Conservation (phyloP, 495 filamentous ascomycete genomes). For the Tuber borchii region DNA sequence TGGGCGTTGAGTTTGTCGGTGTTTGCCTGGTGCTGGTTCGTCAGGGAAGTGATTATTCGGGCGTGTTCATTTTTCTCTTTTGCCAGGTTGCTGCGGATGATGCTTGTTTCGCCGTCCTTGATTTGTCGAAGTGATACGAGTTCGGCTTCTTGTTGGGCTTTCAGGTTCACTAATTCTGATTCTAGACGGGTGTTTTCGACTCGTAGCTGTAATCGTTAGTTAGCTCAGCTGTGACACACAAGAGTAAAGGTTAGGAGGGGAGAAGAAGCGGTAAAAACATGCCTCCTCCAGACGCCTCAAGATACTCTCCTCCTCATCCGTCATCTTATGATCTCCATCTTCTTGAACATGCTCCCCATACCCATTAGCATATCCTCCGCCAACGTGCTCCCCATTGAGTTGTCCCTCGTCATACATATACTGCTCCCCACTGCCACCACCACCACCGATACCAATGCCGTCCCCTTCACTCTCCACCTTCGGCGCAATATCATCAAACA, state of each 20-base stretch:
- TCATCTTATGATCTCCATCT: neutral
- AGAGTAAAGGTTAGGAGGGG: neutral
- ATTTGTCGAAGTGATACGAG: constrained; percentile 36
- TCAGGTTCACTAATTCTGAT: neutral
- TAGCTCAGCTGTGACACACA: constrained; percentile 8
- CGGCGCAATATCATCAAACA: constrained; percentile 30
- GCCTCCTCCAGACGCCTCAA: constrained; percentile 14
- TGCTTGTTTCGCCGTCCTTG: constrained; percentile 62
- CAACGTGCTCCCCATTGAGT: constrained; percentile 7
- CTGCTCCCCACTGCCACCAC: neutral
- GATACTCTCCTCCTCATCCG: constrained; percentile 8
- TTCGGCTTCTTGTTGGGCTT: constrained; percentile 12
- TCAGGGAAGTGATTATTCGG: constrained; percentile 48
- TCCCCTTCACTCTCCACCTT: constrained; percentile 4
- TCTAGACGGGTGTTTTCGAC: constrained; percentile 18
- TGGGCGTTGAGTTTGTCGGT: constrained; percentile 52
- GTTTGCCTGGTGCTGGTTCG: constrained; percentile 53
- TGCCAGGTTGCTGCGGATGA: constrained; percentile 58
- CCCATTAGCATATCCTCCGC: constrained; percentile 13
- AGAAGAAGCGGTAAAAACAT: neutral
- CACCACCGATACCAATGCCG: neutral
- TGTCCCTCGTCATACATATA: neutral
- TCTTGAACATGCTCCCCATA: neutral
- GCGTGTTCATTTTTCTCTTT: constrained; percentile 55
- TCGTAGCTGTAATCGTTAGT: constrained; percentile 18